A percentile compares a stretch with the other conserved stretches of the same genome.
Conservation (phyloP, 805 yeast species). For the Suhomyces kilbournensis region DNA sequence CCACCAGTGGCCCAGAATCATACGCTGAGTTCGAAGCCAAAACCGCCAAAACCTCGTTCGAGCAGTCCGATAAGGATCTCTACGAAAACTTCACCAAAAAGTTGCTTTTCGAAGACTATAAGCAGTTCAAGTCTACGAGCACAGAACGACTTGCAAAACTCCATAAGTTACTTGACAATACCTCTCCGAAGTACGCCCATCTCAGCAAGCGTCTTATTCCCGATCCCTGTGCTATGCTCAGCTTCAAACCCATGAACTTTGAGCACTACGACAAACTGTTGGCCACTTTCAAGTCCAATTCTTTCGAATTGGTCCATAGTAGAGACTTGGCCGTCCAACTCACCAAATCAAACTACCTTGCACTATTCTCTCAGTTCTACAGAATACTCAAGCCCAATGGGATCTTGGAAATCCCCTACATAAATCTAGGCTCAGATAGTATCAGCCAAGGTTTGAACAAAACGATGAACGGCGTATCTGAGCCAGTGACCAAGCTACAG, state of each 20-base stretch:
- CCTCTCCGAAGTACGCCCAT: constrained; percentile 16
- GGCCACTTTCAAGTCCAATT: constrained; percentile 4
- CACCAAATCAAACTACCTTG: constrained; percentile 21
- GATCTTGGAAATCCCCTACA: constrained; percentile 28
- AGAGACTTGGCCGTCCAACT: constrained; percentile 36
- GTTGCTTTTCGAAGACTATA: constrained; percentile 18
- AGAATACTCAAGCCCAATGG: constrained; percentile 38
- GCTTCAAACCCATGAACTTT: constrained; percentile 31
- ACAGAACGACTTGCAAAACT: constrained; percentile 18
- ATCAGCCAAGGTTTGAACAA: constrained; percentile 7
- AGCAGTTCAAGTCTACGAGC: constrained; percentile 13
- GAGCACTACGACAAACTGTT: constrained; percentile 21
- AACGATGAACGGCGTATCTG: background rate
- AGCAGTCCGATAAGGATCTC: constrained; percentile 20
- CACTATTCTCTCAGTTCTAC: constrained; percentile 29
- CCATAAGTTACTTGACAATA: constrained; percentile 18
- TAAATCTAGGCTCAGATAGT: constrained; percentile 12
- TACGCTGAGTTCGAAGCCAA: constrained; percentile 5
- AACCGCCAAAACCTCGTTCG: constrained; percentile 17
- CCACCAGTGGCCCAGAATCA: constrained; percentile 14
- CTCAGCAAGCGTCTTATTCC: constrained; percentile 14
- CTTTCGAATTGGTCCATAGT: constrained; percentile 35
- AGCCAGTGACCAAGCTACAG: background rate
- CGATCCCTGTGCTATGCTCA: constrained; percentile 13
- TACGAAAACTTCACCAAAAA: constrained; percentile 19